These are phyloP conservation scores for Postia placenta DNA, from an alignment of 768 basidiomycete species.

Conservation along the genomic window DNA sequence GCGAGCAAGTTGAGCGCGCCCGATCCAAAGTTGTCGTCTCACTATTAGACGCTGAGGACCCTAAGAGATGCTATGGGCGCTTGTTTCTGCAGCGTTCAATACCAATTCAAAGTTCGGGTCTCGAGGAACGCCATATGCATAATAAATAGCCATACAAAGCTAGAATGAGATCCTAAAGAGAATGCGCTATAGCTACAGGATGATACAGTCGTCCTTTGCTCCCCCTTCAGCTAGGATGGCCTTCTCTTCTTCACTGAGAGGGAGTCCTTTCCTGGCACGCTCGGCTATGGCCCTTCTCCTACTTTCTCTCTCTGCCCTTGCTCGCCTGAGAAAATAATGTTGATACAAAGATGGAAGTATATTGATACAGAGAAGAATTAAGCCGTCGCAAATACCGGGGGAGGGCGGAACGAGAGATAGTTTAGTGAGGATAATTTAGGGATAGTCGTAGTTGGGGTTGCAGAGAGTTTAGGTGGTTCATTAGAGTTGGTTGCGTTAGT, in stretches of 20 bases:
- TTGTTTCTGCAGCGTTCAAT: too few relatives aligned
- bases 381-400: slow-evolving; percentile 59
- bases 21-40: too few relatives aligned
- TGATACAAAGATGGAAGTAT: slow-evolving; percentile 13
- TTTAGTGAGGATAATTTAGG: slow-evolving; percentile 6
- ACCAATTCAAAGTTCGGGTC: too few relatives aligned
- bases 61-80: too few relatives aligned
- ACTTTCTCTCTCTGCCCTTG: slow-evolving; percentile 70
- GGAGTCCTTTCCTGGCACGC: slow-evolving; percentile 71
- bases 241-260: slow-evolving; percentile 63
- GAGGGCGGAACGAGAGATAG: slow-evolving; percentile 54
- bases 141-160: background rate
- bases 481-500: slow-evolving; percentile 17
- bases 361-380: slow-evolving; percentile 32
- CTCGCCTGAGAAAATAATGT: slow-evolving; percentile 44
- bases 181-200: too few relatives aligned
- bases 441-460: slow-evolving; percentile 19
- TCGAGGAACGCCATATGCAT: too few relatives aligned
- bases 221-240: slow-evolving; percentile 48
- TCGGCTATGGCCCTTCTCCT: slow-evolving; percentile 63
- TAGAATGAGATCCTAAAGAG: background rate
- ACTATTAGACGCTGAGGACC: too few relatives aligned
- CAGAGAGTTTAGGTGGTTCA: slow-evolving; percentile 18
- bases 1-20: too few relatives aligned
- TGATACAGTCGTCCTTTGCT: slow-evolving; percentile 39